phyloP scores from a whole-genome alignment of 2,329 filamentous ascomycete species.

The Paracoccidioides lutzii region DNA sequence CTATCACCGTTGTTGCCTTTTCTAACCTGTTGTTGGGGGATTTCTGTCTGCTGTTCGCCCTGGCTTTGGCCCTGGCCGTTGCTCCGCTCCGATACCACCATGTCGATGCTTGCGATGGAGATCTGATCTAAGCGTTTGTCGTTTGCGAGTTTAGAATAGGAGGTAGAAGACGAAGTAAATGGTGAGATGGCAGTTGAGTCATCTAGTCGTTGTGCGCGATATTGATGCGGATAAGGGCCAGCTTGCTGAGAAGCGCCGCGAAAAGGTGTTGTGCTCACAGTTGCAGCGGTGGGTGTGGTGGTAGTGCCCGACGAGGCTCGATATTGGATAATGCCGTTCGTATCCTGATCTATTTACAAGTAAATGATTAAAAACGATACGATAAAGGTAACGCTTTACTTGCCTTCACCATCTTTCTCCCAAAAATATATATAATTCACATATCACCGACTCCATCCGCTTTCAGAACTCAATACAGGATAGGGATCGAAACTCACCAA shows the following conservation, averaged over 20 bases:
- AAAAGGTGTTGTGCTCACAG: background rate
- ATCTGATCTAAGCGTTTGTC: conserved; percentile 80
- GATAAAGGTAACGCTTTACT: background rate
- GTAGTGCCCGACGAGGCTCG: background rate
- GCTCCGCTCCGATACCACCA: conserved; percentile 29
- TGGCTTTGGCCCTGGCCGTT: background rate
- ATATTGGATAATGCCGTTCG: background rate
- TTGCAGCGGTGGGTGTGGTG: background rate
- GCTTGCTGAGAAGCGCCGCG: background rate
- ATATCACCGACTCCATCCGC: background rate
- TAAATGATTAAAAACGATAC: no score
- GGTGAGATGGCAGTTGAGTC: conserved; percentile 19
- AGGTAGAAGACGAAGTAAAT: conserved; percentile 33
- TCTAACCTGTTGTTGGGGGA: conserved; percentile 14
- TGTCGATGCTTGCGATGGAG: conserved; percentile 68
- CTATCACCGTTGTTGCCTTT: conserved; percentile 16
- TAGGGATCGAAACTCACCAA: background rate
- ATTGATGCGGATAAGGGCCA: conserved; percentile 1
- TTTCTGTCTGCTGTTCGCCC: conserved; percentile 11
- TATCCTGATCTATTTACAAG: background rate
- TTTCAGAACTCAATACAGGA: background rate
- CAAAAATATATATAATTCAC: background rate
- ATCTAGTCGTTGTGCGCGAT: conserved; percentile 3
- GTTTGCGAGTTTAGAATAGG: conserved; percentile 13
- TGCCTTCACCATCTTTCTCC: background rate